Base-by-base conservation (phyloP, 2,329 filamentous ascomycete species). In the Ophiognomonia clavigignenti-juglandacearum region DNA sequence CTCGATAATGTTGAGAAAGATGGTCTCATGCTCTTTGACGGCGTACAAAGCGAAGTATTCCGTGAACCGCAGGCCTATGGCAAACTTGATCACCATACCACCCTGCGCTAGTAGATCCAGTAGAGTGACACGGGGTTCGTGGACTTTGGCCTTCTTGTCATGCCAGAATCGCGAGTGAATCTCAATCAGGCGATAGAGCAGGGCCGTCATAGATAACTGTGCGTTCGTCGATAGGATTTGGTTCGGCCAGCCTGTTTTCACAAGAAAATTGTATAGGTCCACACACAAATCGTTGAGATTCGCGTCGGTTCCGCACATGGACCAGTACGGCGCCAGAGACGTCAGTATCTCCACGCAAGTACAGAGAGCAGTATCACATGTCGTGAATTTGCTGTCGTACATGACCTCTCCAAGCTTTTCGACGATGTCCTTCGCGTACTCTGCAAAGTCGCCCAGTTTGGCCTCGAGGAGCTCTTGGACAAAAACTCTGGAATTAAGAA, bases 1-100 rank as follows among this genome's bases (percentile, higher is more conserved):
- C 16, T 80, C 74, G n/a, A 95, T 70, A 11, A 98, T 77, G 59
- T 97, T 89, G 29, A 89, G 75, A 53, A 96, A 89, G 13, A 97
- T 80, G 6, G 82, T 79, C 48, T 95, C 88, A 57, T 98, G 93
- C 38, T 85, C 74, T 55, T 85, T 85, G 2, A 96, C 74, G n/a
- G 91, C 75, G 59, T 87, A 97, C 2, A 87, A 75, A 11, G 82
- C 78, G 62, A 98, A 98, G 22, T 98, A 74, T 6, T 73, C 71
- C 1, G 88, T 80, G 16, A 97, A 70, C 3, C 77, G 75, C 46
- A 80, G 72, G 0, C 86, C 84, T 44, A 96, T 78, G 50, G 78
- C 79, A 58, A 86, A 90, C 58, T 95, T 93, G 39, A 93, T 84
- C 10, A 73, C 64, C 57, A 92, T 79, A 44, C 79, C 73, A 1